Evolutionary conservation across 345 rosid species (phyloP), one percentile per base, ranked within the genome.

Genomic region (Nasturtium officinale): DNA sequence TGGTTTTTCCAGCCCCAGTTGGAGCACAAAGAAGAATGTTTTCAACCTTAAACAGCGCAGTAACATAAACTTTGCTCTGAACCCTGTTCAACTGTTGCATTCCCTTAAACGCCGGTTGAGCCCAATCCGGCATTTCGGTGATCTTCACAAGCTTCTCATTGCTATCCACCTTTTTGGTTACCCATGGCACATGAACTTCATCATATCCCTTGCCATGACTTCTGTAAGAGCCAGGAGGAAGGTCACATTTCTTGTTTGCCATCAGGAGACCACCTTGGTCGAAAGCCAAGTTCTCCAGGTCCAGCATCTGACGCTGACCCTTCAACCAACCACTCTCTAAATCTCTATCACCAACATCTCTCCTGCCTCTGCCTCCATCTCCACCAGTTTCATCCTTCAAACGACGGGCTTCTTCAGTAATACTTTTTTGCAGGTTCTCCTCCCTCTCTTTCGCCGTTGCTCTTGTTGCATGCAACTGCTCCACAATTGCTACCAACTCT

Each of bases 371-470:
- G 32, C 84, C 88, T 25, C 82, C 87, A 69, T 83, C 97, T 32
- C 86, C 92, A 55, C 78, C 85, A 69, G 79, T 86, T 78, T 86
- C 98, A 23, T 91, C 96, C 85, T 87, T 93, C 57, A 89, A 80
- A 54, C 97, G 80, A 5, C 96, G 87, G 43, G 98, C 98, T 87
- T 91, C 98, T 81, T 93, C 97, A 68, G 90, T 85, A 55, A 93
- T 89, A 79, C 97, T 89, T 86, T 93, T 93, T 78, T 93, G 94
- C 73, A 93, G 75, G 68, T 82, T 90, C 82, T 85, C 90, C 81
- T 90, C 94, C 85, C 97, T 89, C 86, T 93, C 98, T 79, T 91
- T 93, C 5, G 97, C 97, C 50, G 97, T 90, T 26, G 94, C 96
- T 81, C 94, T 87, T 0, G 96, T 91, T 43, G 96, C 97, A 55